Evolutionary conservation across 2,329 filamentous ascomycete species (phyloP).

Genomic region (Pestalotiopsis sp.): DNA sequence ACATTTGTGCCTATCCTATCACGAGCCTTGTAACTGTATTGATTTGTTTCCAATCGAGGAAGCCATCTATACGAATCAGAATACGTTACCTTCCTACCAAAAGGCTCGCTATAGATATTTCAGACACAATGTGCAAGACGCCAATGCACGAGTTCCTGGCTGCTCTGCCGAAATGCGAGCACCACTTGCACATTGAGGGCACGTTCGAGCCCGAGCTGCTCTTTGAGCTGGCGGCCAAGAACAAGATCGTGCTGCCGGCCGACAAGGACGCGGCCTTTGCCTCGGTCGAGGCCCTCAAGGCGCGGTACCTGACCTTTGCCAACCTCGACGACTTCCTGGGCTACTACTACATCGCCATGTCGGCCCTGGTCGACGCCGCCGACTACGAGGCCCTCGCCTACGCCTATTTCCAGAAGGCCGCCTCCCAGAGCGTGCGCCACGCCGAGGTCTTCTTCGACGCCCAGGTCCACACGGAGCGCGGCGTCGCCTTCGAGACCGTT

Average conservation of each 20-base stretch:
- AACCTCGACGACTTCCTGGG: conserved; percentile 77
- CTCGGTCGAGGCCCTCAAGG: conserved; percentile 59
- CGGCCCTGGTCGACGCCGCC: conserved; percentile 62
- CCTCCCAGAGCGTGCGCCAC: conserved; percentile 67
- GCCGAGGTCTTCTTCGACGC: conserved; percentile 83
- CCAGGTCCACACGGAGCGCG: conserved; percentile 70
- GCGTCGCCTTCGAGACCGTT: conserved; percentile 65
- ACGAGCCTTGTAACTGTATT: neutral
- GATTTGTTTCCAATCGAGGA: neutral
- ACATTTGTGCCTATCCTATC: neutral
- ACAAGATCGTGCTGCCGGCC: conserved; percentile 64
- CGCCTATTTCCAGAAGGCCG: conserved; percentile 69
- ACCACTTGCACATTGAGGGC: conserved; percentile 81
- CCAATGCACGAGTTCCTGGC: conserved; percentile 61
- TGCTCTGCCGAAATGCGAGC: conserved; percentile 77
- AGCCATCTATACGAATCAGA: neutral
- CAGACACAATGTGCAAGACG: conserved; percentile 55
- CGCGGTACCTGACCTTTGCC: conserved; percentile 68
- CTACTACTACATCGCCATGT: conserved; percentile 80
- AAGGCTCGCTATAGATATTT: neutral
- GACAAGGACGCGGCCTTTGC: conserved; percentile 62
- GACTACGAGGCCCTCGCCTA: conserved; percentile 76
- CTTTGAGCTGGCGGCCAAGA: conserved; percentile 69
- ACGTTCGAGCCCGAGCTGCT: conserved; percentile 71
- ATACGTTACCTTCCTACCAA: neutral